Evolutionary conservation across 495 filamentous ascomycete species (phyloP), one percentile per base, ranked within the genome.

Genomic region (Pseudomonodictys pantanalensis): DNA sequence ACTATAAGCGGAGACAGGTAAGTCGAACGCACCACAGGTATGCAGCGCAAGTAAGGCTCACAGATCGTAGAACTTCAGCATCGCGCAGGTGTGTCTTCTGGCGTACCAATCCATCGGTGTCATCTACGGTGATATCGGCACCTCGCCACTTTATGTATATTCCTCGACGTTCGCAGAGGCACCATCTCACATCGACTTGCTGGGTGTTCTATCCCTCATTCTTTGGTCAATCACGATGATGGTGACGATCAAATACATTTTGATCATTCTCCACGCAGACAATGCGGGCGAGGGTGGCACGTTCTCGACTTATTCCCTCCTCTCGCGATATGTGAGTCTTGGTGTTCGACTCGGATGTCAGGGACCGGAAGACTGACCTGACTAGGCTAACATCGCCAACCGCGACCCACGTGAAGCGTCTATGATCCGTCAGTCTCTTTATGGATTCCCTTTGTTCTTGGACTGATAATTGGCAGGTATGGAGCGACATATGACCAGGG

Each of bases 271-370:
- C 20, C 73, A 72, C 23, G 86, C 86, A 22, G 87, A 91, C 71
- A 86, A 90, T 67, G 85, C 89, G 54, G 87, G 87, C 30, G 87
- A 91, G 69, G 87, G 87, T 6, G 87, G 88, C 45, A 91, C 87
- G 0, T 91, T 91, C 65, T 83, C 80, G 42, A 77, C 82, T 20
- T 91, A 89, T 68, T 83, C 83, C 15, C 71, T 91, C n/a, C 76
- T 91, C 1, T 83, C 85, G 1, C 76, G 86, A 66, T 89, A 83
- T 73, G 86, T 85, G 74, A 69, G 63, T 45, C 7, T 10, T 9
- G 52, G 2, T 10, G 25, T n/a, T 1, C 18, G 18, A 20, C n/a
- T 23, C 3, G 29, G 32, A 5, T 7, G n/a, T 30, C 15, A 50
- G 20, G 23, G 10, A 23, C 15, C 17, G 28, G 32, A 46, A 46